Evolutionary conservation across 2,329 filamentous ascomycete genomes (phyloP).

Genomic region (Colletotrichum zoysiae): DNA sequence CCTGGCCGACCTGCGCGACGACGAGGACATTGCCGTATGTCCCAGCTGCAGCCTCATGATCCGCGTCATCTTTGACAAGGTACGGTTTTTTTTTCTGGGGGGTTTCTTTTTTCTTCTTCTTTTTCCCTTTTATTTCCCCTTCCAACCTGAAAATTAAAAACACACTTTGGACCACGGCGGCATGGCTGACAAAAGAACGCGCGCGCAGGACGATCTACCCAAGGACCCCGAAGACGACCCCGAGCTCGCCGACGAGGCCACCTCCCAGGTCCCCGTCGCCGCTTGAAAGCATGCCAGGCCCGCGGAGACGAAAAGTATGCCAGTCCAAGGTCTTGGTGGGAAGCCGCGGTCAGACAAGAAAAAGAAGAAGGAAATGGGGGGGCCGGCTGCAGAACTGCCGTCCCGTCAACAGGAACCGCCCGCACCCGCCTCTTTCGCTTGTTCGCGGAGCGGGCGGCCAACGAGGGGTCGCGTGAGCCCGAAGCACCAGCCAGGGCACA

Average conservation of each 20-base stretch:
- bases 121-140: no score
- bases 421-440: background rate
- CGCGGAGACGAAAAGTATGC: background rate
- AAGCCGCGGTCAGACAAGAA: background rate
- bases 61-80: conserved; percentile 89
- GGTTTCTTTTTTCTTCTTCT: no score
- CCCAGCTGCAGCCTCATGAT: conserved; percentile 99
- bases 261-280: conserved; percentile 55
- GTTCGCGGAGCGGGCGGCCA: no score
- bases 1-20: conserved; percentile 86
- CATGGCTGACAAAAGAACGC: background rate
- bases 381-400: background rate
- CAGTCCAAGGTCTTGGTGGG: background rate
- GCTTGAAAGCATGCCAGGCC: conserved; percentile 49
- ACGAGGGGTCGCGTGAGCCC: background rate
- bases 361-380: no score
- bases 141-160: no score
- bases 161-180: background rate
- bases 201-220: conserved; percentile 59
- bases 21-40: conserved; percentile 95
- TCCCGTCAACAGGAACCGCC: background rate
- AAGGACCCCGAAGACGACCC: conserved; percentile 51
- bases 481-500: no score
- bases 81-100: conserved; percentile 53
- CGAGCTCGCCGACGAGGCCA: conserved; percentile 49